phyloP scores from a whole-genome alignment of 2,329 filamentous ascomycete genomes.

The Aspergillus tubingensis region DNA sequence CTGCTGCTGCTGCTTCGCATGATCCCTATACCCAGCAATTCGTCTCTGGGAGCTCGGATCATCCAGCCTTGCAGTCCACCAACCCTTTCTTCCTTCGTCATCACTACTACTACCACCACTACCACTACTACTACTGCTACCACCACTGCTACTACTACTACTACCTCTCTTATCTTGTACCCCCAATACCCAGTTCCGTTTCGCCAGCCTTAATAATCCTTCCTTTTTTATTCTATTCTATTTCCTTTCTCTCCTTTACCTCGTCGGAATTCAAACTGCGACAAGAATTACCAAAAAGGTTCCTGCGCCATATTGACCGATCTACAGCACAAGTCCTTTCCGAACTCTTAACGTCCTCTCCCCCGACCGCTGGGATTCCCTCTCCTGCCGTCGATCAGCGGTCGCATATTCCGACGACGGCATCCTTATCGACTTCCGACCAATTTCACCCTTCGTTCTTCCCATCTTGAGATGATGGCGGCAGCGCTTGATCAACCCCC shows the following conservation, averaged over 20 bases:
- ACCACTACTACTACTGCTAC: too few relatives aligned
- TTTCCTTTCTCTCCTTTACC: neutral
- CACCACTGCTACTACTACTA: neutral
- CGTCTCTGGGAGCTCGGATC: slow-evolving; percentile 20
- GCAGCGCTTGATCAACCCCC: slow-evolving; percentile 35
- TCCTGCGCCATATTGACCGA: slow-evolving; percentile 11
- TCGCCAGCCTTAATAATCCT: neutral
- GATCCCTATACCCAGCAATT: slow-evolving; percentile 18
- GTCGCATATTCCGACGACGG: slow-evolving; percentile 45
- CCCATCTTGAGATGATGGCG: slow-evolving; percentile 35
- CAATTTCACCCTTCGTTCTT: slow-evolving; percentile 12
- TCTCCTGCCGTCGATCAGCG: slow-evolving; percentile 46
- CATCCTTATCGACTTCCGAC: slow-evolving; percentile 22
- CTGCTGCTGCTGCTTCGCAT: slow-evolving; percentile 12
- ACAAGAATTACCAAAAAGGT: neutral
- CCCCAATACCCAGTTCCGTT: neutral
- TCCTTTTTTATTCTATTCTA: neutral
- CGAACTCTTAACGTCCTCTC: slow-evolving; percentile 14
- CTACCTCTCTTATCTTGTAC: neutral
- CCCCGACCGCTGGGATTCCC: slow-evolving; percentile 47
- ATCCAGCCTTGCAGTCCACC: slow-evolving; percentile 14
- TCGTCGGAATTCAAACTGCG: neutral
- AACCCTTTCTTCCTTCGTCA: neutral
- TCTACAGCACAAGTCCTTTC: slow-evolving; percentile 7
- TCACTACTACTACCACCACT: neutral